phyloP scores from a whole-genome alignment of 305 asterid species.

The Fraxinus dipetala region DNA sequence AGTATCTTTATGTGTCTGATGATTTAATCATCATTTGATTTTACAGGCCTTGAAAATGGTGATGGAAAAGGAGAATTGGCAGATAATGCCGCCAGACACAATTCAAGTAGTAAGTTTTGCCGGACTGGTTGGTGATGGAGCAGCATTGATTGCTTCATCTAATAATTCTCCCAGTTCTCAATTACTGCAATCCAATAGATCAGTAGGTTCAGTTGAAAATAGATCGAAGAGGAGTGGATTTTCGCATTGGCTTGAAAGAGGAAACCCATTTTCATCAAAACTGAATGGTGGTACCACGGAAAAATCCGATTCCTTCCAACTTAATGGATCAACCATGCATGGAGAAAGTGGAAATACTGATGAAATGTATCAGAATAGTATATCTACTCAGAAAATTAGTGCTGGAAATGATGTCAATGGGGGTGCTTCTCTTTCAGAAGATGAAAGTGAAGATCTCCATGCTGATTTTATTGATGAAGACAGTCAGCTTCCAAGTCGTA shows the following conservation, averaged over 20 bases:
- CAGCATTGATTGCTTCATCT: slow-evolving; percentile 79
- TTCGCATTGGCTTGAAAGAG: slow-evolving; percentile 68
- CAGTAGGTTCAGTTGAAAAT: slow-evolving; percentile 46
- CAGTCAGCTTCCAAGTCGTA: slow-evolving; percentile 98
- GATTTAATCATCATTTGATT: slow-evolving; percentile 30
- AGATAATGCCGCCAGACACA: slow-evolving; percentile 79
- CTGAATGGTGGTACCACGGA: slow-evolving; percentile 51
- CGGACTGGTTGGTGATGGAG: slow-evolving; percentile 98
- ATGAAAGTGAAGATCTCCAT: slow-evolving; percentile 97
- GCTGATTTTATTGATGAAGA: slow-evolving; percentile 99
- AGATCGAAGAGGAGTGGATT: slow-evolving; percentile 71
- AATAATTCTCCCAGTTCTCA: slow-evolving; percentile 49
- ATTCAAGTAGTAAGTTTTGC: slow-evolving; percentile 87
- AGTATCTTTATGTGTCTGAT: slow-evolving; percentile 2
- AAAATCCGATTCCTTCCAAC: slow-evolving; percentile 38
- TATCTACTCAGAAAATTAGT: slow-evolving; percentile 37
- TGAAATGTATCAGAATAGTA: slow-evolving; percentile 28
- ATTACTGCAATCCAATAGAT: slow-evolving; percentile 49
- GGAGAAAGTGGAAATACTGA: slow-evolving; percentile 50
- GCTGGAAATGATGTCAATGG: slow-evolving; percentile 62
- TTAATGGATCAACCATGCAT: slow-evolving; percentile 48
- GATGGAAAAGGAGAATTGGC: slow-evolving; percentile 96
- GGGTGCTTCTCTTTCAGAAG: slow-evolving; percentile 58
- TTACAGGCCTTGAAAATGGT: slow-evolving; percentile 98
- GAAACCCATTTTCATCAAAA: slow-evolving; percentile 73